Evolutionary conservation across 1,284 basidiomycete species (phyloP), one percentile per base, ranked within the genome.

Genomic region (Inonotus hispidus): DNA sequence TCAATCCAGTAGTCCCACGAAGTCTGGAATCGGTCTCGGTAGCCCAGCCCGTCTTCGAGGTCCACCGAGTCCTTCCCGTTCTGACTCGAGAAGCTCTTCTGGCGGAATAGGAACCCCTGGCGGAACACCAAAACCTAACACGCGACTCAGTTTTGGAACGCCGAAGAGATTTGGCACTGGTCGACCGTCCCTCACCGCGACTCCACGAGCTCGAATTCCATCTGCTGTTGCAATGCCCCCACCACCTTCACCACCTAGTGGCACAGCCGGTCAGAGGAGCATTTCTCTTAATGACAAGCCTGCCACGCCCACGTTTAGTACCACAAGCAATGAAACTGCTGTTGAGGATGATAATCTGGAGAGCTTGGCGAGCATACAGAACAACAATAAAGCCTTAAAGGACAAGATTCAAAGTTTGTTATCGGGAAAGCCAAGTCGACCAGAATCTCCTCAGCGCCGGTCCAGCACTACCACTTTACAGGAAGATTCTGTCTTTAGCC

Each of bases 181-280:
- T 53, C 76, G 84, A 64, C 70, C 79, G 19, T 77, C 81, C 21
- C 68, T 80, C 41, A 77, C 70, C 61, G 41, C 41, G 16, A 86
- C 84, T 10, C 84, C 85, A 41, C 80, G 84, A 41, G 77, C 80
- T 13, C 79, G 88, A 50, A 70, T 90, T 63, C 86, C 88, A n/a
- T 89, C 87, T 67, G 76, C 81, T n/a, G 71, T 88, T 37, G 84
- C 85, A 1, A 91, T 90, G 87, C 89, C 88, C 2, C 89, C 89
- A 2, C 89, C 89, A 14, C 76, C 83, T 0, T 87, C 86, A 13
- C 62, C 58, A n/a, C 39, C 53, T 6, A 55, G 53, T 21, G 43
- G 45, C 14, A 27, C 27, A 25, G 3, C 29, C 27, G 50, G 50
- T 14, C 50, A 37, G 39, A 19, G 50, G 16, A 63, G 58, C 35